Base-by-base conservation (phyloP, 495 filamentous ascomycete species). In the Penicillium pancosmium region DNA sequence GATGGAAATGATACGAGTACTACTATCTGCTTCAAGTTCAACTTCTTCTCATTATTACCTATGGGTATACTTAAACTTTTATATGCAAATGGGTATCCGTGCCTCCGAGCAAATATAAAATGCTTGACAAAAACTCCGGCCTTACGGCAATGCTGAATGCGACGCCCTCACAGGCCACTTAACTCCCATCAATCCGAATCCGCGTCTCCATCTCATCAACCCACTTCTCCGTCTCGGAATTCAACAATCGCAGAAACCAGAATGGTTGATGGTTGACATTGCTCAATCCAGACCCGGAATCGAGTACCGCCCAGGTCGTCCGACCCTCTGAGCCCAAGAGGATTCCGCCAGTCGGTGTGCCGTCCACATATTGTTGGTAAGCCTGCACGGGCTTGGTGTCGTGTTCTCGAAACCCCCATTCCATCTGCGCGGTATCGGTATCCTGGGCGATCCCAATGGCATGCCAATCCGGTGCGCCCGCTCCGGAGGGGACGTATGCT, bases 381-480 rank as follows among this genome's bases (percentile, higher is more conserved):
- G 31, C 57, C 44, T 61, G 57, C 8, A 64, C 23, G 1, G 46
- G 33, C 3, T 51, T 18, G 3, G 52, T 19, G 9, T 50, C 11
- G n/a, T 55, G 46, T 3, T 44, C 8, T 4, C 59, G 23, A 3
- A 53, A 41, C 13, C 62, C 62, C 62, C 62, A 64, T 50, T 57
- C 62, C 27, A 64, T 53, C 16, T 60, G 53, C 7, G 54, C 50
- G 0, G 62, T 61, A 25, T 31, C 46, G 1, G 57, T 25, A 36
- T 57, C 44, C 19, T 50, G 31, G 16, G 56, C 38, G 33, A 64
- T 54, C 2, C 53, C 57, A 25, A 64, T 27, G 18, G 62, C 57
- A 11, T 64, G 62, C 62, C 62, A 64, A n/a, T 61, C 54, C 8
- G 55, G 33, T 13, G 54, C 54, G 13, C 62, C 57, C 9, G 54